Percentiles rank a stretch among this genome's conserved stretches.
Conservation (phyloP, 1,284 basidiomycete species). For the Hemileia vastatrix region DNA sequence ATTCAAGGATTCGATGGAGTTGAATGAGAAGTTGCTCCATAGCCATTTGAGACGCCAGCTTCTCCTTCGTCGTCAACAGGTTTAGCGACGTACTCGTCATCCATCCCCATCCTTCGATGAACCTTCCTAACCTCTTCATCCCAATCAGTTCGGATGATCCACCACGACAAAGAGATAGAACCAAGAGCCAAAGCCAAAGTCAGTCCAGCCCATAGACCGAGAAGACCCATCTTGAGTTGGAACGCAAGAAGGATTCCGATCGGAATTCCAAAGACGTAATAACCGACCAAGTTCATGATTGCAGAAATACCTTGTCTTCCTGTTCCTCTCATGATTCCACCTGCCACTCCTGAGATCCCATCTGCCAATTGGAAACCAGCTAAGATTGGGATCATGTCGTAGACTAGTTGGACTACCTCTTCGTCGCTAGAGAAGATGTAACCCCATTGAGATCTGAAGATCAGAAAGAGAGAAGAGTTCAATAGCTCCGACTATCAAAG, state of each 20-base stretch:
- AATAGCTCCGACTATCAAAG: conserved; percentile 32
- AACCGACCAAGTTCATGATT: conserved; percentile 37
- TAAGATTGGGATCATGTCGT: conserved; percentile 35
- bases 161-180: conserved; percentile 27
- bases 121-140: conserved; percentile 32
- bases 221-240: conserved; percentile 33
- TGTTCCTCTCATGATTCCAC: conserved; percentile 38
- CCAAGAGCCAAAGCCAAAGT: conserved; percentile 37
- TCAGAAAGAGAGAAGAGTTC: conserved; percentile 36
- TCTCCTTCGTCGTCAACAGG: not conserved
- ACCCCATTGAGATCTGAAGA: conserved; percentile 36
- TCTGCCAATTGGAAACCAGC: conserved; percentile 38
- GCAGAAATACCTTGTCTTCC: conserved; percentile 37
- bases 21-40: not conserved
- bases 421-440: conserved; percentile 37
- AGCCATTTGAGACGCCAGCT: not conserved
- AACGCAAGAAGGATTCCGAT: conserved; percentile 36
- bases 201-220: conserved; percentile 40
- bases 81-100: not conserved
- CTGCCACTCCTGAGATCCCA: conserved; percentile 36
- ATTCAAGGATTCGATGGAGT: too few relatives aligned
- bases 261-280: conserved; percentile 36
- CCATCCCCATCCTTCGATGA: not conserved
- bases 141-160: conserved; percentile 31
- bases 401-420: conserved; percentile 34